A percentile compares a stretch with the other conserved stretches of the same genome.
These are phyloP conservation scores for Clavaria fumosa DNA, from an alignment of 768 basidiomycete genomes.

Conservation along the genomic window DNA sequence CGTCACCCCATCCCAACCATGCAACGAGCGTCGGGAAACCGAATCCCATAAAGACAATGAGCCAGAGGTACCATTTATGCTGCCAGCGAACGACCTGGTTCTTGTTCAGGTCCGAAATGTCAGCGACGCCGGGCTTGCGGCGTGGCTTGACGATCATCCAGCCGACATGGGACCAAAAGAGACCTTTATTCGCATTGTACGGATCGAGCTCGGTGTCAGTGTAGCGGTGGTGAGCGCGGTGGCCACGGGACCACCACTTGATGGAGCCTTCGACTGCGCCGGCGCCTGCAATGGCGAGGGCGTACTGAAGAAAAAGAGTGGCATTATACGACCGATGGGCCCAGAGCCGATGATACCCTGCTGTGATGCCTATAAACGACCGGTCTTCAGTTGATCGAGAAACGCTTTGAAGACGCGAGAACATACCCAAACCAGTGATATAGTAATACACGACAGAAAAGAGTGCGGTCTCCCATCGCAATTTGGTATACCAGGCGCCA, in stretches of 20 bases:
- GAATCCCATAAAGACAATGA: constrained; percentile 45
- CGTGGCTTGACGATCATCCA: constrained; percentile 93
- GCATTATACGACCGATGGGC: constrained; percentile 95
- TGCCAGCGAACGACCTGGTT: constrained; percentile 78
- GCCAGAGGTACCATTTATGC: constrained; percentile 56
- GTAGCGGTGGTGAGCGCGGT: constrained; percentile 94
- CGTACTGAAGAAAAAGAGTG: constrained; percentile 68
- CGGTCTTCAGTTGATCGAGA: neutral
- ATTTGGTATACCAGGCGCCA: constrained; percentile 50
- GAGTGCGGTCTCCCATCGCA: constrained; percentile 62
- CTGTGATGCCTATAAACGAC: constrained; percentile 49
- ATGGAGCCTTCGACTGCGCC: constrained; percentile 95
- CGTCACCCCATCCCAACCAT: constrained; percentile 71
- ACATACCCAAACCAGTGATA: constrained; percentile 55
- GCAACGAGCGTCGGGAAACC: constrained; percentile 45
- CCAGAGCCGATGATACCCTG: constrained; percentile 96
- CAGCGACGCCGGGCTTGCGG: constrained; percentile 77
- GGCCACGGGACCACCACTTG: constrained; percentile 97
- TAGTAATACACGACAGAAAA: constrained; percentile 27
- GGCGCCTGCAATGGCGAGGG: constrained; percentile 70
- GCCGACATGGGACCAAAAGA: constrained; percentile 75
- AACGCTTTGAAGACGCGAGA: neutral
- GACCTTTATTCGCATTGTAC: constrained; percentile 83
- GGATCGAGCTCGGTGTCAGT: constrained; percentile 96
- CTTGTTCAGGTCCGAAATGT: constrained; percentile 73